These are phyloP conservation scores for Pythium apleroticum DNA, from an alignment of 352 stramenopile species.

Conservation along the genomic window DNA sequence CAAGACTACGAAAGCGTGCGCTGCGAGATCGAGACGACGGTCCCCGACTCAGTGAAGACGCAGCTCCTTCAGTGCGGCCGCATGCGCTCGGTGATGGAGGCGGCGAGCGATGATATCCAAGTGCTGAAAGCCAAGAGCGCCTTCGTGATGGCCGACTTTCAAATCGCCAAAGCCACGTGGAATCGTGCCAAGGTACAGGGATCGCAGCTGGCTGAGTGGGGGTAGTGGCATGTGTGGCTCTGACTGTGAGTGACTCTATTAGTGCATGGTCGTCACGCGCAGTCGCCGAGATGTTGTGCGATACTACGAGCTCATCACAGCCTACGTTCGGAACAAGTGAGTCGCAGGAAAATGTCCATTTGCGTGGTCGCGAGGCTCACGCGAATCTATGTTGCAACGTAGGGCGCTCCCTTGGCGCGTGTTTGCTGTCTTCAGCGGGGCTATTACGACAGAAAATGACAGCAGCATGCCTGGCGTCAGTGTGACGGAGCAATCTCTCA, in stretches of 20 bases:
- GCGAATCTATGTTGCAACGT: neutral
- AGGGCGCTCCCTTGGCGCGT: slow-evolving; percentile 55
- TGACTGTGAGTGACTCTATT: neutral
- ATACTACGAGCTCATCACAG: slow-evolving; percentile 63
- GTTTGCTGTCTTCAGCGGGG: slow-evolving; percentile 72
- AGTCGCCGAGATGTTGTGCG: slow-evolving; percentile 79
- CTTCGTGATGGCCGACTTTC: slow-evolving; percentile 78
- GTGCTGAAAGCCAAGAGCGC: slow-evolving; percentile 69
- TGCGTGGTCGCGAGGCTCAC: no score
- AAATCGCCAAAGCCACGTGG: slow-evolving; percentile 25
- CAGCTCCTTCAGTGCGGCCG: slow-evolving; percentile 28
- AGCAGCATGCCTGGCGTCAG: slow-evolving; percentile 10
- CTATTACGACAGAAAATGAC: slow-evolving; percentile 27
- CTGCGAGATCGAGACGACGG: slow-evolving; percentile 56
- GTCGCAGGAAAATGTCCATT: no score
- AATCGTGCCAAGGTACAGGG: slow-evolving; percentile 34
- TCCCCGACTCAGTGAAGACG: slow-evolving; percentile 40
- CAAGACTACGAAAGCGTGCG: slow-evolving; percentile 58
- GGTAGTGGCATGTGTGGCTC: no score
- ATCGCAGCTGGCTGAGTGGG: no score
- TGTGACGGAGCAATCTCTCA: slow-evolving; percentile 71
- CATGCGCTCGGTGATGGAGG: slow-evolving; percentile 54
- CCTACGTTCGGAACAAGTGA: slow-evolving; percentile 57
- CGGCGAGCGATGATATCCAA: slow-evolving; percentile 56
- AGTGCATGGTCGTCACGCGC: slow-evolving; percentile 83